Base-by-base conservation (phyloP, 2,329 filamentous ascomycete species). In the Fusarium sterilihyphosum region DNA sequence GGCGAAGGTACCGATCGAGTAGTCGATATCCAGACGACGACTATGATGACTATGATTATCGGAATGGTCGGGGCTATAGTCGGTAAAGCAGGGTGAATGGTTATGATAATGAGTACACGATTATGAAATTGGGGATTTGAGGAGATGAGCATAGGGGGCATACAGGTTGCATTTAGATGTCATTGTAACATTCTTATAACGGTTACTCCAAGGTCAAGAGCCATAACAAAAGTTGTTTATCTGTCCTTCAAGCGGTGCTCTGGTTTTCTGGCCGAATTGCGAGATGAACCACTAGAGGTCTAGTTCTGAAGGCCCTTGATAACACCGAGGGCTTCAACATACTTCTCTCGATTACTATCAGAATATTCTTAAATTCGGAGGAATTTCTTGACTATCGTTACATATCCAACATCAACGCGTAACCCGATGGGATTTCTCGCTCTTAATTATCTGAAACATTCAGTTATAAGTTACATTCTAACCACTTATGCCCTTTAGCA, bases 21-120 rank as follows among this genome's bases (percentile, higher is more conserved):
- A 69, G 73, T 52, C 57, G 52, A 8, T 50, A 61, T 53, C 47
- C 47, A 26, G 60, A 60, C 8, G 52, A 68, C 26, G 65, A 67
- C n/a, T 57, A 70, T 31, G 64, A 63, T n/a, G 73, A 75, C 26
- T 65, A 73, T 41, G 49, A 54, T 4, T 57, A 63, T 44, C 65
- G 61, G 8, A 33, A 66, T 11, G 61, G 22, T 12, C 74, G 73
- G 40, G 63, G 70, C 12, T 69, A 68, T 40, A 74, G 67, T 47
- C 71, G 63, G 17, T 74, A 44, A 29, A 37, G 29, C 20, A 40
- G 14, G 18, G 31, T 13, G 16, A 46, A 65, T 47, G 31, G 26
- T 56, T 63, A 60, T 69, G 56, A 61, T 58, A 47, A 62, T 43
- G 44, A 68, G 52, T 46, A 50, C 13, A 64, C 31, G 61, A 11